Conservation (phyloP, 352 stramenopile genomes). For the Phytophthora chlamydospora region DNA sequence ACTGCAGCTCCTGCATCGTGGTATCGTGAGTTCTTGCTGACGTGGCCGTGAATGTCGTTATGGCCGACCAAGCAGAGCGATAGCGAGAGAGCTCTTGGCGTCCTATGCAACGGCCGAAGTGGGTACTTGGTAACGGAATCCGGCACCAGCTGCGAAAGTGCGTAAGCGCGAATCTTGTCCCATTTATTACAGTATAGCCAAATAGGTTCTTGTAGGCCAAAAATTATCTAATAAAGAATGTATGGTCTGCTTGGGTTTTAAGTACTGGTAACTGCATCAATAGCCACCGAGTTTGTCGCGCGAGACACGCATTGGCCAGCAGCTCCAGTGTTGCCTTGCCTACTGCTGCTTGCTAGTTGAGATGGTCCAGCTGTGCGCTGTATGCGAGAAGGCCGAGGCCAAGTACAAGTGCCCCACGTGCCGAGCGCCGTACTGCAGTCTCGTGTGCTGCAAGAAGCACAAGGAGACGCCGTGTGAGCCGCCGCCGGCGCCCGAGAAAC, state of each 20-base stretch:
- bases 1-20: slow-evolving; percentile 81
- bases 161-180: slow-evolving; percentile 10
- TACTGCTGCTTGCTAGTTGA: slow-evolving; percentile 4
- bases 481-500: slow-evolving; percentile 11
- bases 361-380: slow-evolving; percentile 58
- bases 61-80: slow-evolving; percentile 10
- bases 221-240: not conserved
- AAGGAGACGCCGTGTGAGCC: slow-evolving; percentile 69
- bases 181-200: not conserved
- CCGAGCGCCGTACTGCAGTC: slow-evolving; percentile 74
- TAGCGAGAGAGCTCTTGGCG: slow-evolving; percentile 16
- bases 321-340: slow-evolving; percentile 13
- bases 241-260: slow-evolving; percentile 24
- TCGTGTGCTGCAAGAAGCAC: slow-evolving; percentile 81
- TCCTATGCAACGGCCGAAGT: slow-evolving; percentile 29
- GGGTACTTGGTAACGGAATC: slow-evolving; percentile 23
- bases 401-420: slow-evolving; percentile 89
- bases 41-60: slow-evolving; percentile 20
- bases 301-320: not conserved
- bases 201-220: slow-evolving; percentile 7
- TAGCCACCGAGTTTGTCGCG: not conserved
- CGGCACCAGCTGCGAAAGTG: slow-evolving; percentile 14
- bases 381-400: slow-evolving; percentile 58
- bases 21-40: not conserved
- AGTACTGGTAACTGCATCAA: slow-evolving; percentile 4